These are phyloP conservation scores for Boletus huronensis DNA, from an alignment of 768 basidiomycete species.

Conservation along the genomic window DNA sequence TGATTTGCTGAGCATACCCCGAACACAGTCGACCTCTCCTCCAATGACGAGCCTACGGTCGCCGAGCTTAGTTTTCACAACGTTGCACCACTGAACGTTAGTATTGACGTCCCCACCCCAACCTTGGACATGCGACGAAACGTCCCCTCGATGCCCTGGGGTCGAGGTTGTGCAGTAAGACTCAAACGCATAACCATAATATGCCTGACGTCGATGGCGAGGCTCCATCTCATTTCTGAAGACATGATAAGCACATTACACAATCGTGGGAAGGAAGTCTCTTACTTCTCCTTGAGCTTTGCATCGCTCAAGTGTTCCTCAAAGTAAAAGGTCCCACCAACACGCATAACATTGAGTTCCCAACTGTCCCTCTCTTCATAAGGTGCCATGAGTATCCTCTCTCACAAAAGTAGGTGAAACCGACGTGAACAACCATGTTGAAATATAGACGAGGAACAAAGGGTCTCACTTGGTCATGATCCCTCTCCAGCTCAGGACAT, in stretches of 20 bases:
- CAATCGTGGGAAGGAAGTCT: not conserved
- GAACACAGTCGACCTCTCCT: slow-evolving; percentile 89
- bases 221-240: slow-evolving; percentile 63
- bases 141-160: slow-evolving; percentile 20
- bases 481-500: slow-evolving; percentile 73
- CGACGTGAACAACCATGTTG: slow-evolving; percentile 9
- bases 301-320: slow-evolving; percentile 67
- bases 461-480: slow-evolving; percentile 73
- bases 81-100: slow-evolving; percentile 87
- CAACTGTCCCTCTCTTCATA: slow-evolving; percentile 80
- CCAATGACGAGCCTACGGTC: slow-evolving; percentile 71
- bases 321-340: slow-evolving; percentile 67
- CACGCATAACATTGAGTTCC: slow-evolving; percentile 80
- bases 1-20: slow-evolving; percentile 43
- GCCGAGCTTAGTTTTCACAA: slow-evolving; percentile 83
- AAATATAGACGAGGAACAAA: not conserved
- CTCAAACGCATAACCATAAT: slow-evolving; percentile 89
- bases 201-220: slow-evolving; percentile 60
- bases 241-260: not conserved
- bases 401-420: slow-evolving; percentile 33
- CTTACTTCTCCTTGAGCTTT: slow-evolving; percentile 63
- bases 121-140: slow-evolving; percentile 36
- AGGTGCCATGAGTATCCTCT: slow-evolving; percentile 74
- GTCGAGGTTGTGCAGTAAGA: slow-evolving; percentile 68
- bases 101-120: slow-evolving; percentile 86